Conservation (phyloP, 2,329 filamentous ascomycete genomes). For the Parafenestella ontariensis region DNA sequence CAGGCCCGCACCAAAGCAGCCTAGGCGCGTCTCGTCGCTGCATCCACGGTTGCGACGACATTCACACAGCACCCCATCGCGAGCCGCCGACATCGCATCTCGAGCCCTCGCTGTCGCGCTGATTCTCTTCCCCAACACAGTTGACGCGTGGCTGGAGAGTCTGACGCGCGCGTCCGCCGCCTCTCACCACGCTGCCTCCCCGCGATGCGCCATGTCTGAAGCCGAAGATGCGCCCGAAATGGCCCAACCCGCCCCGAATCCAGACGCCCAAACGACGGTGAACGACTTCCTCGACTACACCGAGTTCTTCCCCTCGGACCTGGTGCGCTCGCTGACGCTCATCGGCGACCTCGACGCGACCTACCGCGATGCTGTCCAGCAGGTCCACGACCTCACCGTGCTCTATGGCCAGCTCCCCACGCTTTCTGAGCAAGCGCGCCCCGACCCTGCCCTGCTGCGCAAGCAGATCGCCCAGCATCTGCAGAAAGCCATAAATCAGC, state of each 20-base stretch:
- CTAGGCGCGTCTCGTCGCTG: slow-evolving; percentile 11
- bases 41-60: slow-evolving; percentile 14
- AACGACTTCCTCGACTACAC: slow-evolving; percentile 74
- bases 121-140: slow-evolving; percentile 35
- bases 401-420: slow-evolving; percentile 60
- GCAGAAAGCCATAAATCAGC: slow-evolving; percentile 61
- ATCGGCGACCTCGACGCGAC: slow-evolving; percentile 61
- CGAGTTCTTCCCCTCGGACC: slow-evolving; percentile 71
- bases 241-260: slow-evolving; percentile 59
- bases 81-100: slow-evolving; percentile 18
- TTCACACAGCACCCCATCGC: slow-evolving; percentile 13
- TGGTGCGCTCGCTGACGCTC: slow-evolving; percentile 68
- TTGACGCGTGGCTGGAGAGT: slow-evolving; percentile 50
- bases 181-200: slow-evolving; percentile 35
- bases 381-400: slow-evolving; percentile 57
- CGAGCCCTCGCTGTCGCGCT: slow-evolving; percentile 33
- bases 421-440: slow-evolving; percentile 56
- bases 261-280: slow-evolving; percentile 70
- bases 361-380: slow-evolving; percentile 52
- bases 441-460: slow-evolving; percentile 61
- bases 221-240: slow-evolving; percentile 40
- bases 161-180: slow-evolving; percentile 47
- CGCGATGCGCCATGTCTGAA: slow-evolving; percentile 49
- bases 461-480: slow-evolving; percentile 64
- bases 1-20: slow-evolving; percentile 7